Evolutionary conservation across 306 rosid species (phyloP).

Genomic region (Sphenostylis stenocarpa): DNA sequence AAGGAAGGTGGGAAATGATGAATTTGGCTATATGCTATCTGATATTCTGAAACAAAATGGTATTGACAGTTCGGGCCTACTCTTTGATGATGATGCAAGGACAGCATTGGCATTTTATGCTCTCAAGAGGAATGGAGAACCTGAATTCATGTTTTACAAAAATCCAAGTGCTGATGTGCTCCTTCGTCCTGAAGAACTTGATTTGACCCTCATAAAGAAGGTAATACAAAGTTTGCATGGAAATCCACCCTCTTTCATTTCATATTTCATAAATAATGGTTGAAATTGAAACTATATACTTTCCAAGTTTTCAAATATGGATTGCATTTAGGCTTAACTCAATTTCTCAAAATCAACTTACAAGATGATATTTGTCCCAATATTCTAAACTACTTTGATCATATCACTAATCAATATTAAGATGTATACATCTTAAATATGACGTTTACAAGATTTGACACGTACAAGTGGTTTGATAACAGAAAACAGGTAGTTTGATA

Average conservation of each 20-base stretch:
- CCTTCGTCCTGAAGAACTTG: conserved; percentile 32
- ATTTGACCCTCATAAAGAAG: conserved; percentile 27
- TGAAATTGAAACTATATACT: neutral
- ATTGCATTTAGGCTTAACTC: too few species aligned
- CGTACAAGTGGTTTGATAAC: too few species aligned
- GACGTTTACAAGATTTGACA: too few species aligned
- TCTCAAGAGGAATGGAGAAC: conserved; percentile 27
- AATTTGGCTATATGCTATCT: conserved; percentile 39
- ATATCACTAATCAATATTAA: too few species aligned
- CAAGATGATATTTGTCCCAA: too few species aligned
- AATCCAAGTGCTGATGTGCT: conserved; percentile 47
- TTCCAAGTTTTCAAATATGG: neutral
- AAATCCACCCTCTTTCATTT: neutral
- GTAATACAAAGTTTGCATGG: conserved; percentile 5
- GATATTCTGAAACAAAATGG: conserved; percentile 45
- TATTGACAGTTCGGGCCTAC: conserved; percentile 41
- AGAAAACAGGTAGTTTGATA: too few species aligned
- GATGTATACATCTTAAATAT: too few species aligned
- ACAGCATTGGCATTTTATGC: conserved; percentile 40
- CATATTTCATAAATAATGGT: neutral
- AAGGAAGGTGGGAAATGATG: conserved; percentile 45
- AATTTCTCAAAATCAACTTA: too few species aligned
- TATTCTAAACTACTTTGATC: too few species aligned
- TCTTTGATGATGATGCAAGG: conserved; percentile 34
- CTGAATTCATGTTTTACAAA: conserved; percentile 36